These are phyloP conservation scores for Diaporthe destruens DNA, from an alignment of 2,329 filamentous ascomycete genomes.

Conservation along the genomic window DNA sequence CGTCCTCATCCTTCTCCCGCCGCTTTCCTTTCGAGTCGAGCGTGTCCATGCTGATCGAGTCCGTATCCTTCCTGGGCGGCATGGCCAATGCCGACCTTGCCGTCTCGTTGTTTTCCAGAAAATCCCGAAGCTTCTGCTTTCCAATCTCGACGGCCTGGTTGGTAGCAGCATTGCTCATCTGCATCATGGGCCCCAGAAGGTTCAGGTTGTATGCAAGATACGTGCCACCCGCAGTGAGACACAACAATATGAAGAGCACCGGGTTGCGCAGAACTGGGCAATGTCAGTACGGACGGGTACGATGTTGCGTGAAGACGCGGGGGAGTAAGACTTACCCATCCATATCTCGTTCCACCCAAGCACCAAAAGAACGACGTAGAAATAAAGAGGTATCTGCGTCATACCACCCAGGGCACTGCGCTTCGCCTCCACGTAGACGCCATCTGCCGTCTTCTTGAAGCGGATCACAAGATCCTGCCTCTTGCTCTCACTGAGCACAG, in stretches of 20 bases:
- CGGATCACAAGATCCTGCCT: conserved; percentile 90
- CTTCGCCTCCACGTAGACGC: conserved; percentile 98
- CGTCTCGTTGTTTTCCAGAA: conserved; percentile 87
- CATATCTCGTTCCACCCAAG: conserved; percentile 99
- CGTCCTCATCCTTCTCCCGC: conserved; percentile 66
- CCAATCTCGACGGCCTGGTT: conserved; percentile 90
- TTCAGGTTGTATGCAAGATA: conserved; percentile 96
- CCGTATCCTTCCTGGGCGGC: conserved; percentile 63
- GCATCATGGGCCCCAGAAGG: conserved; percentile 93
- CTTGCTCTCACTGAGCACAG: conserved; percentile 90
- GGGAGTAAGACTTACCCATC: conserved; percentile 74
- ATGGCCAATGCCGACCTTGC: conserved; percentile 87
- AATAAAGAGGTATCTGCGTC: conserved; percentile 93
- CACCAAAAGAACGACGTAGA: conserved; percentile 88
- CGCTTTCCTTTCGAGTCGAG: conserved; percentile 72
- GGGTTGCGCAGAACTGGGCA: conserved; percentile 88
- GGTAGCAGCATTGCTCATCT: conserved; percentile 92
- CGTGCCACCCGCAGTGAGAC: conserved; percentile 79
- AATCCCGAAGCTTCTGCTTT: conserved; percentile 91
- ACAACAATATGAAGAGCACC: conserved; percentile 88
- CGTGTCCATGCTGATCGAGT: conserved; percentile 69
- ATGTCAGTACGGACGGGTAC: conserved; percentile 36
- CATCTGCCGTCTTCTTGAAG: conserved; percentile 98
- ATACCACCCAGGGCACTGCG: conserved; percentile 95
- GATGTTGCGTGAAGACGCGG: conserved; percentile 35